Conservation (phyloP, 2,329 filamentous ascomycete genomes). For the Botrytis aclada region DNA sequence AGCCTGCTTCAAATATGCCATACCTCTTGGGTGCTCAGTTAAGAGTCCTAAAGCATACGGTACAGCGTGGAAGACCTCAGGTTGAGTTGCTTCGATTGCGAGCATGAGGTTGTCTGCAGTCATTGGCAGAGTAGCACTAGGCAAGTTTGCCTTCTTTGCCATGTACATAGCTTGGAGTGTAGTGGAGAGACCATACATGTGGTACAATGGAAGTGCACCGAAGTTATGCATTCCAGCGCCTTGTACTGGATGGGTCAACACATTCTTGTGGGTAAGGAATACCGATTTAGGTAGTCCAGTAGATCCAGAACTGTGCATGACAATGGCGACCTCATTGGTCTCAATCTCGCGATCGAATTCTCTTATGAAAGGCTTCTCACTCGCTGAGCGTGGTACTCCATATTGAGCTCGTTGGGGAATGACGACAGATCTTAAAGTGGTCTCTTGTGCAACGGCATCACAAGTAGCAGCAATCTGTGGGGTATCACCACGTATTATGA, state of each 20-base stretch:
- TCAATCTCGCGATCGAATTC: conserved; percentile 18
- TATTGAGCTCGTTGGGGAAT: conserved; percentile 21
- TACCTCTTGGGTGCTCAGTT: conserved; percentile 54
- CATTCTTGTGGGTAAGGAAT: conserved; percentile 52
- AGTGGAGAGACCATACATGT: conserved; percentile 56
- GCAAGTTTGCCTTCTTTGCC: conserved; percentile 49
- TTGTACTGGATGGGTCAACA: conserved; percentile 43
- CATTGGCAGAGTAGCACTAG: conserved; percentile 53
- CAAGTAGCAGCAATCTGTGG: conserved; percentile 10
- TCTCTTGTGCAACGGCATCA: conserved; percentile 11
- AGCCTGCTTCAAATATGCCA: conserved; percentile 45
- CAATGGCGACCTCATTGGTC: conserved; percentile 17
- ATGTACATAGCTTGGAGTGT: conserved; percentile 52
- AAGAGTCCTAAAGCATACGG: conserved; percentile 63
- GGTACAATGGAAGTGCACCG: conserved; percentile 57
- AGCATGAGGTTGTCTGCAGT: conserved; percentile 48
- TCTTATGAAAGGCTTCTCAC: conserved; percentile 11
- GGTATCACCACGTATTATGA: conserved; percentile 22
- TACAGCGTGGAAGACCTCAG: conserved; percentile 39
- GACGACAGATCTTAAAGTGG: conserved; percentile 15
- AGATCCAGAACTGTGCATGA: conserved; percentile 45
- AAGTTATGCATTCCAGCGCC: conserved; percentile 44
- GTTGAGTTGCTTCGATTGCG: conserved; percentile 43
- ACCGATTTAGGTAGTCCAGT: conserved; percentile 63
- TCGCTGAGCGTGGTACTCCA: conserved; percentile 6